Evolutionary conservation across 2,329 filamentous ascomycete genomes (phyloP).

Genomic region (Fusarium penzigii): DNA sequence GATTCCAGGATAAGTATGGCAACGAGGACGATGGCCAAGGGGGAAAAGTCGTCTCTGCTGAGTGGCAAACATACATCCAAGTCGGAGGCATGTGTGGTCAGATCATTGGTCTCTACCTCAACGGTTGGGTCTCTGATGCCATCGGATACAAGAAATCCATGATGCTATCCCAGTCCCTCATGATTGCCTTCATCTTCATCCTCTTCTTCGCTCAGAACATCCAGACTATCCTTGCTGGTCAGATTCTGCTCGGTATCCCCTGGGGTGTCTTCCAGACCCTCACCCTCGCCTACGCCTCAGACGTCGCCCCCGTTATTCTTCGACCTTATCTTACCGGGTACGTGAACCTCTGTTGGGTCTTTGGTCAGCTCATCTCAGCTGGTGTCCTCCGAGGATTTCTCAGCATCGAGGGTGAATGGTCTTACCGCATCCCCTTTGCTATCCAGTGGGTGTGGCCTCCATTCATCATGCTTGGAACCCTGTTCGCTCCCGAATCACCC

Average conservation of each 20-base stretch:
- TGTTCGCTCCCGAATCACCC: conserved; percentile 49
- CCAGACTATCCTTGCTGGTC: conserved; percentile 53
- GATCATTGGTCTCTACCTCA: conserved; percentile 62
- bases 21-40: conserved; percentile 19
- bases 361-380: conserved; percentile 47
- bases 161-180: conserved; percentile 50
- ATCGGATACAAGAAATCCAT: conserved; percentile 63
- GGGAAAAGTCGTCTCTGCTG: conserved; percentile 21
- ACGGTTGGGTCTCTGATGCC: conserved; percentile 61
- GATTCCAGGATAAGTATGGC: conserved; percentile 53
- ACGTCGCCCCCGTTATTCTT: conserved; percentile 63
- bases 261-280: conserved; percentile 56
- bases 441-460: conserved; percentile 51
- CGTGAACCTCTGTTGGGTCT: conserved; percentile 51
- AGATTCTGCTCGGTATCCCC: conserved; percentile 59
- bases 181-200: conserved; percentile 57
- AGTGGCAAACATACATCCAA: conserved; percentile 37
- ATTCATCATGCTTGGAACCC: conserved; percentile 42
- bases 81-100: conserved; percentile 54
- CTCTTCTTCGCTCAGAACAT: conserved; percentile 61
- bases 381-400: conserved; percentile 46
- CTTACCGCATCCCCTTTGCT: conserved; percentile 49
- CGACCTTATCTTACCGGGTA: conserved; percentile 51
- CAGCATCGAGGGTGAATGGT: conserved; percentile 42
- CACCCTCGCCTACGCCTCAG: conserved; percentile 62